Conservation (phyloP, 139 green algal genomes). For the Coelastrella sp. region DNA sequence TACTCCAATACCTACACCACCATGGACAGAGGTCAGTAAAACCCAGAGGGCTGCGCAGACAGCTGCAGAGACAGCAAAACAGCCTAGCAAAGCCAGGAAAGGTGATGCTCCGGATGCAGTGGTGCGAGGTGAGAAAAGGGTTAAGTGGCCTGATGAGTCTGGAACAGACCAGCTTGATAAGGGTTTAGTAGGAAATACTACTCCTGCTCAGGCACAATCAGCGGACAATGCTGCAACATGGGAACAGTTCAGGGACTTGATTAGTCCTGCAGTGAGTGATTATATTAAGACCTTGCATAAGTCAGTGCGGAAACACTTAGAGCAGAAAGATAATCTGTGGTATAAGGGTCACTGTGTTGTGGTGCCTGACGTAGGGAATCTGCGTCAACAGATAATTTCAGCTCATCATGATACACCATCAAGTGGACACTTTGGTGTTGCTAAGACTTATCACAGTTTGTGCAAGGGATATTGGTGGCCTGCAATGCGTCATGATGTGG, state of each 20-base stretch:
- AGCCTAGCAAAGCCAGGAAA: background rate
- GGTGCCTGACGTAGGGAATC: background rate
- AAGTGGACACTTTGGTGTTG: background rate
- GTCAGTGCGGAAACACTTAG: background rate
- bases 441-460: background rate
- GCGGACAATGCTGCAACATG: background rate
- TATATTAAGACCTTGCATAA: background rate
- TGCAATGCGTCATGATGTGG: background rate
- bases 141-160: background rate
- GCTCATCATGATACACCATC: background rate
- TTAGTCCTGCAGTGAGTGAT: background rate
- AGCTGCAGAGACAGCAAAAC: background rate
- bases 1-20: slow-evolving; percentile 16
- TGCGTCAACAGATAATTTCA: background rate
- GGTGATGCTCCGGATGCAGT: background rate
- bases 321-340: background rate
- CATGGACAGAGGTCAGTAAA: background rate
- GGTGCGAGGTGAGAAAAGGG: background rate
- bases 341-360: background rate
- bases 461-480: background rate
- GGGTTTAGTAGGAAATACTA: background rate
- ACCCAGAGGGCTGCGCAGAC: background rate
- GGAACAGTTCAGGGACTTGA: background rate
- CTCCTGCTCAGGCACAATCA: background rate
- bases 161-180: background rate